These are phyloP conservation scores for Tausonia pullulans DNA, from an alignment of 1,284 basidiomycete genomes.

Conservation along the genomic window DNA sequence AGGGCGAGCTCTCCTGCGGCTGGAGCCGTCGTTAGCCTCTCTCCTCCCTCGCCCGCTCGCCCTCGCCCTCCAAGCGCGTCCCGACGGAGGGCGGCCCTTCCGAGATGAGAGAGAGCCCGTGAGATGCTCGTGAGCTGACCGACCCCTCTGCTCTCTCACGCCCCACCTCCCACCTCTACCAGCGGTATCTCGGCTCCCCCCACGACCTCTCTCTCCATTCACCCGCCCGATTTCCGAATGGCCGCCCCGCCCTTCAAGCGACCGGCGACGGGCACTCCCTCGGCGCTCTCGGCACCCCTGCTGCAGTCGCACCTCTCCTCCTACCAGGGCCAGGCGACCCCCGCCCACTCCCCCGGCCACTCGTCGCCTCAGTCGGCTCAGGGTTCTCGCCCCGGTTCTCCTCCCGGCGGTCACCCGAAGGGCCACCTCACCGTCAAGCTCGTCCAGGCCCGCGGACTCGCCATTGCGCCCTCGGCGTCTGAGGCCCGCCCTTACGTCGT, in stretches of 20 bases:
- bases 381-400: constrained; percentile 7
- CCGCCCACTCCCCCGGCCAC: background rate
- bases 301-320: constrained; percentile 20
- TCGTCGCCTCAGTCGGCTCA: constrained; percentile 17
- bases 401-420: constrained; percentile 29
- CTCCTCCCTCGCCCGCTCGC: background rate
- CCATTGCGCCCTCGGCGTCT: constrained; percentile 49
- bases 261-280: constrained; percentile 29
- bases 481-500: constrained; percentile 76
- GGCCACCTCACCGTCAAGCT: constrained; percentile 92
- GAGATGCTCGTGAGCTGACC: background rate
- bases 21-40: background rate
- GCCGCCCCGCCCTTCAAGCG: constrained; percentile 12
- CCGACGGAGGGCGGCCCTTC: too few relatives aligned
- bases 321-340: background rate
- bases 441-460: constrained; percentile 80
- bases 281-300: constrained; percentile 27
- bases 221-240: constrained; percentile 68
- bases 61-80: background rate
- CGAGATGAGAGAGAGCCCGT: too few relatives aligned
- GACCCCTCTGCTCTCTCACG: constrained; percentile 21
- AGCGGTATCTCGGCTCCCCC: constrained; percentile 42
- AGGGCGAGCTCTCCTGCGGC: too few relatives aligned
- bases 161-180: background rate
- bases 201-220: constrained; percentile 60